Conservation (phyloP, 306 rosid genomes). For the Pyrus pyrifolia region DNA sequence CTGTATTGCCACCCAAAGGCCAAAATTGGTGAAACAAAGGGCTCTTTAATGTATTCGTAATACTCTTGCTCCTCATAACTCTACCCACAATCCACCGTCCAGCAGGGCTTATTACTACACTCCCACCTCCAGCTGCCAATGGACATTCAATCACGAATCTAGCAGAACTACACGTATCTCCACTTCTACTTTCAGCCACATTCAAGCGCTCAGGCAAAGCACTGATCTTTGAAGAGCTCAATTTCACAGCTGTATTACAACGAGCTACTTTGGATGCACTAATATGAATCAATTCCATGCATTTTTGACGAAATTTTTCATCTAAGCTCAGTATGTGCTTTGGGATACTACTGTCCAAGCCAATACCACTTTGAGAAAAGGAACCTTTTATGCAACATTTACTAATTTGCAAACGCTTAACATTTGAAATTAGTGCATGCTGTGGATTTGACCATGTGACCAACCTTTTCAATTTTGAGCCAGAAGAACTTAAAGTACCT, state of each 20-base stretch:
- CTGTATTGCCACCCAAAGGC: slow-evolving; percentile 32
- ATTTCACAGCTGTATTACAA: slow-evolving; percentile 36
- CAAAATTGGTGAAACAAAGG: slow-evolving; percentile 53
- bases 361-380: slow-evolving; percentile 34
- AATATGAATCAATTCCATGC: slow-evolving; percentile 62
- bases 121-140: slow-evolving; percentile 15
- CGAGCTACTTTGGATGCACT: slow-evolving; percentile 55
- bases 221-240: slow-evolving; percentile 35
- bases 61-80: slow-evolving; percentile 87
- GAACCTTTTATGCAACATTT: slow-evolving; percentile 40
- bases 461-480: slow-evolving; percentile 46
- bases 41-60: slow-evolving; percentile 69
- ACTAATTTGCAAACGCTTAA: slow-evolving; percentile 45
- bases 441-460: slow-evolving; percentile 46
- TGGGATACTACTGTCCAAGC: slow-evolving; percentile 58
- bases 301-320: slow-evolving; percentile 74
- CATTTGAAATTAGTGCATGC: slow-evolving; percentile 39
- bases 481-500: slow-evolving; percentile 31
- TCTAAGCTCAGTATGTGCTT: slow-evolving; percentile 71
- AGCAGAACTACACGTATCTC: slow-evolving; percentile 28
- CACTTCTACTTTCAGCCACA: slow-evolving; percentile 18
- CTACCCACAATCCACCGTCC: slow-evolving; percentile 55
- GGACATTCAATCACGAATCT: slow-evolving; percentile 33
- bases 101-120: slow-evolving; percentile 28
- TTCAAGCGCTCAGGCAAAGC: slow-evolving; percentile 38